Conservation (phyloP, 2,329 filamentous ascomycete species). For the Pleochaeta shiraiana region DNA sequence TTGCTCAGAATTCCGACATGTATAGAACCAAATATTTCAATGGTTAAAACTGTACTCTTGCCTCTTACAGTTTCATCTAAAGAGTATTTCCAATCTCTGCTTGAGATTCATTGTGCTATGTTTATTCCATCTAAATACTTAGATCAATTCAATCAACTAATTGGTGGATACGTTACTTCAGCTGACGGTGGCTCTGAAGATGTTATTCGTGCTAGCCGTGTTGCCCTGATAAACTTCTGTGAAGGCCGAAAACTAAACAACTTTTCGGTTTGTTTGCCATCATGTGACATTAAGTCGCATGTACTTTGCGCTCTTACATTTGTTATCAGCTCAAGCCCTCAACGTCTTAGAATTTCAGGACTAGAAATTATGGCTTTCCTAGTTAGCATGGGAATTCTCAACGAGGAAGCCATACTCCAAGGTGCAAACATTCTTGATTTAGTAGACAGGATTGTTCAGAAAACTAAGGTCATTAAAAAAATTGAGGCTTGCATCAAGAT, state of each 20-base stretch:
- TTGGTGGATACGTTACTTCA: conserved; percentile 48
- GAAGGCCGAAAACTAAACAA: not conserved
- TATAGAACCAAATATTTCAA: not conserved
- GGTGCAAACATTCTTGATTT: not conserved
- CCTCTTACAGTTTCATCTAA: conserved; percentile 4
- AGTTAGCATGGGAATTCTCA: conserved; percentile 29
- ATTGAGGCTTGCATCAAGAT: conserved; percentile 60
- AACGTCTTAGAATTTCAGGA: conserved; percentile 51
- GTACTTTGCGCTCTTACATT: not conserved
- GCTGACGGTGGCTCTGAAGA: conserved; percentile 61
- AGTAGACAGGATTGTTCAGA: not conserved
- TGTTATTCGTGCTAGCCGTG: conserved; percentile 44
- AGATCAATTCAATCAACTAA: conserved; percentile 21
- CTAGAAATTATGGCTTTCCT: conserved; percentile 62
- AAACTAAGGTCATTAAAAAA: conserved; percentile 55
- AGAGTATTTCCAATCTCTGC: conserved; percentile 3
- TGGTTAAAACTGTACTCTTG: not conserved
- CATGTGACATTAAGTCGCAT: not conserved
- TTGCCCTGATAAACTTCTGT: conserved; percentile 37
- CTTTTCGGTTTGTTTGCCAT: not conserved
- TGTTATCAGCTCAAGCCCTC: conserved; percentile 26
- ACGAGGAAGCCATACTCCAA: not conserved
- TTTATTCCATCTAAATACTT: not conserved
- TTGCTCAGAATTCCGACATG: conserved; percentile 2
- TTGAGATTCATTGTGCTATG: not conserved